Conservation (phyloP, 208 protist species). For the Leishmania major region DNA sequence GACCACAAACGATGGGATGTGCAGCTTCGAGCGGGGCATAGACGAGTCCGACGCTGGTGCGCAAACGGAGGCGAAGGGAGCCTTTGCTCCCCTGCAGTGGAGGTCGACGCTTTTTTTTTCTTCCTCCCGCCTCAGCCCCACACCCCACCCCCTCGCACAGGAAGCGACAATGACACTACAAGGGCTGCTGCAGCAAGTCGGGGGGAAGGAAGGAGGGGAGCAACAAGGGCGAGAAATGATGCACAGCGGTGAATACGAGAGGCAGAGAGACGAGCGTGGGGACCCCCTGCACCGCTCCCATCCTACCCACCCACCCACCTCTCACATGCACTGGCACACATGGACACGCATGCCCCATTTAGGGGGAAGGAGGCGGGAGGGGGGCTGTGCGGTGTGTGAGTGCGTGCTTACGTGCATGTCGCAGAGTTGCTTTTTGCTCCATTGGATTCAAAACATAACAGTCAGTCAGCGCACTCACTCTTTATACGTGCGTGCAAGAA, state of each 20-base stretch:
- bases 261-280: neutral
- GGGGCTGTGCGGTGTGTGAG: neutral
- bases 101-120: neutral
- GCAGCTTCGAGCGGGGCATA: neutral
- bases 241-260: neutral
- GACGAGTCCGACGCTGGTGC: neutral
- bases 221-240: neutral
- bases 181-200: neutral
- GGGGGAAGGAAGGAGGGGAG: neutral
- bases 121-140: neutral
- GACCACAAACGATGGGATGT: neutral
- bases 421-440: neutral
- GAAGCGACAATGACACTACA: neutral
- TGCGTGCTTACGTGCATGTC: neutral
- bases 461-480: neutral
- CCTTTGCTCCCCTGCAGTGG: neutral
- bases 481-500: slow-evolving; percentile 8
- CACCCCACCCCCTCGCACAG: neutral
- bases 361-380: neutral
- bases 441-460: neutral
- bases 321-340: neutral
- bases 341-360: neutral
- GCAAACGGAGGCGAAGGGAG: neutral
- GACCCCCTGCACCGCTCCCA: neutral
- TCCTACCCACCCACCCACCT: neutral